A percentile compares a stretch with the other conserved stretches of the same genome.
phyloP scores from a whole-genome alignment of 805 yeast species.

The Teunomyces kruisii region DNA sequence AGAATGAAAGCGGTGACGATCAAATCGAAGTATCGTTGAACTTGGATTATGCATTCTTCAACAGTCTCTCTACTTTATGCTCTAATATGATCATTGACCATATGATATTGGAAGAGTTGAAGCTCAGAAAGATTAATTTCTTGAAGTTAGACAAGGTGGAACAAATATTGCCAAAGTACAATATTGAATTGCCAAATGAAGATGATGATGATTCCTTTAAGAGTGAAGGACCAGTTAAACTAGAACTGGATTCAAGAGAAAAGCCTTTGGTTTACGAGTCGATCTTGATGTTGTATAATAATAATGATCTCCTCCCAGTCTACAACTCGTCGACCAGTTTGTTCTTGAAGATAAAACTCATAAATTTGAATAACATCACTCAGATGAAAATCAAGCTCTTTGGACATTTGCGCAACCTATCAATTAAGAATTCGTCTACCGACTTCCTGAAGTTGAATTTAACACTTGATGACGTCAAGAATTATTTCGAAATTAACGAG shows the following conservation, averaged over 20 bases:
- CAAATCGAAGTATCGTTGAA: constrained; percentile 4
- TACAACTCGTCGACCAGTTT: constrained; percentile 33
- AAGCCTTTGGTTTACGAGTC: constrained; percentile 22
- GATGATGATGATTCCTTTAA: background rate
- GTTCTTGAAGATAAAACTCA: constrained; percentile 29
- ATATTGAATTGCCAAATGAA: constrained; percentile 6
- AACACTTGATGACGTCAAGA: constrained; percentile 18
- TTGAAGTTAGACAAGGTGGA: constrained; percentile 13
- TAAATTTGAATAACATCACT: constrained; percentile 12
- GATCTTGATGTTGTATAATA: constrained; percentile 21
- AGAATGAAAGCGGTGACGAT: constrained; percentile 1
- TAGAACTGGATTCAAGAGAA: constrained; percentile 12
- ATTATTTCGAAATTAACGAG: constrained; percentile 30
- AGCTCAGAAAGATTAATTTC: constrained; percentile 37
- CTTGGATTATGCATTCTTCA: constrained; percentile 34
- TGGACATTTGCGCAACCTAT: constrained; percentile 27
- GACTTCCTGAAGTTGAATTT: constrained; percentile 21
- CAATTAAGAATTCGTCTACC: constrained; percentile 17
- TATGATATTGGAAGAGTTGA: constrained; percentile 52
- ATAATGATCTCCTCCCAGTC: constrained; percentile 31
- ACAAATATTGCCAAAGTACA: constrained; percentile 5
- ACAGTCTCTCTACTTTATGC: constrained; percentile 40
- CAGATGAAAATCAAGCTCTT: constrained; percentile 25
- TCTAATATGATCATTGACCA: constrained; percentile 51
- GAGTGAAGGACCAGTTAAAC: constrained; percentile 15